Evolutionary conservation across 108 stramenopile species (phyloP).

Genomic region (Cylindrotheca closterium): DNA sequence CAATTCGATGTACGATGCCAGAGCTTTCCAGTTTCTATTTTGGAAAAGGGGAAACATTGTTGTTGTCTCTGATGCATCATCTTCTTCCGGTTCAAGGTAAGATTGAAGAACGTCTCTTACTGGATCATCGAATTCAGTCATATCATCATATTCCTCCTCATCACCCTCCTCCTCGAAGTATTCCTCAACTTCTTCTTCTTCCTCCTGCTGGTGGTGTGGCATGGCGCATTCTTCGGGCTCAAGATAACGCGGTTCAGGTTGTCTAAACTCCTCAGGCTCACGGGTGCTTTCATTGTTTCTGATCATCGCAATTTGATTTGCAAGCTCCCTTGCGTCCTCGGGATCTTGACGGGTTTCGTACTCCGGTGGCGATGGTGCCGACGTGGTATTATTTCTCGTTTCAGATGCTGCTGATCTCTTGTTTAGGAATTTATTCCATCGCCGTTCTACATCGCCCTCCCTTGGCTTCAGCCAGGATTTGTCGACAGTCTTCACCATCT

Average conservation of each 20-base stretch:
- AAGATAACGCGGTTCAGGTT: too few relatives aligned
- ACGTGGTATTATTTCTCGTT: background rate
- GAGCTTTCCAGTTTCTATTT: slow-evolving; percentile 26
- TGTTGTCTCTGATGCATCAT: background rate
- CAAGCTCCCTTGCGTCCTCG: background rate
- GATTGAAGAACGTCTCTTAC: background rate
- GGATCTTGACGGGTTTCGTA: background rate
- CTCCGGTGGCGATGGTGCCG: background rate
- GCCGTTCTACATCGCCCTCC: slow-evolving; percentile 21
- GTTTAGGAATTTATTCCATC: slow-evolving; percentile 33
- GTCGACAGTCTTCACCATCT: slow-evolving; percentile 1
- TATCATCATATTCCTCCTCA: slow-evolving; percentile 11
- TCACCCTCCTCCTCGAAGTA: slow-evolving; percentile 1
- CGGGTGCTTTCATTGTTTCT: background rate
- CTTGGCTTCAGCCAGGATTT: slow-evolving; percentile 1
- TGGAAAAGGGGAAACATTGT: slow-evolving; percentile 26
- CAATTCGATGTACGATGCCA: slow-evolving; percentile 9
- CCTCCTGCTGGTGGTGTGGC: background rate
- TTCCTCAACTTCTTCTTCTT: background rate
- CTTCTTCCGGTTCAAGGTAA: background rate
- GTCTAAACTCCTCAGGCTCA: background rate
- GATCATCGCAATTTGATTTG: background rate
- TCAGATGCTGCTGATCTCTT: slow-evolving; percentile 2
- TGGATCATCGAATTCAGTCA: background rate
- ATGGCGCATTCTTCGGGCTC: too few relatives aligned